A percentile compares a stretch with the other conserved stretches of the same genome.
phyloP scores from a whole-genome alignment of 169 alveolate species.

The Eimeria falciformis region DNA sequence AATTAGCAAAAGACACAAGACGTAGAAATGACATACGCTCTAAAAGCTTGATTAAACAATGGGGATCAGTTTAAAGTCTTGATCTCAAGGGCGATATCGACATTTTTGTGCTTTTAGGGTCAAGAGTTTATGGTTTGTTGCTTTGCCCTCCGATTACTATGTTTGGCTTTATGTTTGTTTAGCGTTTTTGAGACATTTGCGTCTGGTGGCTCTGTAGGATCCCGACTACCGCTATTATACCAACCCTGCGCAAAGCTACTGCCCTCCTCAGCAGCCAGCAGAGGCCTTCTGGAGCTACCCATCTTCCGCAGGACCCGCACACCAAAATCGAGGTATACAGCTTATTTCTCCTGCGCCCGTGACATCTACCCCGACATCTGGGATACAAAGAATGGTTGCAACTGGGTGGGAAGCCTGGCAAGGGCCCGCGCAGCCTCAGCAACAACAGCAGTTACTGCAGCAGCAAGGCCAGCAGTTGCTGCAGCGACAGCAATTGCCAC shows the following conservation, averaged over 20 bases:
- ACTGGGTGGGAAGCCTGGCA: conserved; percentile 4
- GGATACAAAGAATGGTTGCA: background rate
- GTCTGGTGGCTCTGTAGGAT: conserved; percentile 53
- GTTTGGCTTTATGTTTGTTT: no score
- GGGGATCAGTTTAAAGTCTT: no score
- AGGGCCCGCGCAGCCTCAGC: background rate
- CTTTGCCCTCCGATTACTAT: no score
- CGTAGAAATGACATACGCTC: no score
- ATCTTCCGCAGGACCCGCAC: background rate
- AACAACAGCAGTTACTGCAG: background rate
- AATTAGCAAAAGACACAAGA: background rate
- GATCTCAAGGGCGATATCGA: no score
- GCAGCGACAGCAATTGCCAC: background rate
- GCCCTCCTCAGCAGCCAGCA: conserved; percentile 54
- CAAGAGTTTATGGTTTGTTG: no score
- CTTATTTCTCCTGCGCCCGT: background rate
- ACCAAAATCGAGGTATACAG: background rate
- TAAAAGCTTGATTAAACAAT: background rate
- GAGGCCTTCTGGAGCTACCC: background rate
- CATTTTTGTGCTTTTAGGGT: no score
- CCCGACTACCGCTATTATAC: conserved; percentile 82
- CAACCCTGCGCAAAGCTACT: conserved; percentile 72
- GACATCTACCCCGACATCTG: background rate
- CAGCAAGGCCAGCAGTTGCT: conserved; percentile 1
- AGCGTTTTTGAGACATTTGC: no score